Evolutionary conservation across 306 rosid species (phyloP).

Genomic region (Rosa multiflora): DNA sequence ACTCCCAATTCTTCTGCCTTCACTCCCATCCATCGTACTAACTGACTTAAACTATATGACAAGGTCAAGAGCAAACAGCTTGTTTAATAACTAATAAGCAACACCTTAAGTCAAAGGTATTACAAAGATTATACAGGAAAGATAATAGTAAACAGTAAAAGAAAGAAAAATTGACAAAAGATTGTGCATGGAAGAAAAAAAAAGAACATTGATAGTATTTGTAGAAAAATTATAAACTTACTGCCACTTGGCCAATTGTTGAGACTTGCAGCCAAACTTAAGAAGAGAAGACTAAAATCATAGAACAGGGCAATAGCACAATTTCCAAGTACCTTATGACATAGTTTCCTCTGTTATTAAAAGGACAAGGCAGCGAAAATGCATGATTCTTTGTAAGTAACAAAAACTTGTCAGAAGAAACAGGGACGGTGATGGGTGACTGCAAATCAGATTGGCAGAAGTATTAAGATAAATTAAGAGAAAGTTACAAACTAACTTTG

Average conservation of each 20-base stretch:
- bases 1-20: constrained; percentile 97
- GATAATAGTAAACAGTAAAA: constrained; percentile 2
- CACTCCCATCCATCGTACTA: constrained; percentile 90
- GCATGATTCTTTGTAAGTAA: constrained; percentile 79
- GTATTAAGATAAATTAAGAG: background rate
- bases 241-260: too few relatives aligned
- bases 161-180: background rate
- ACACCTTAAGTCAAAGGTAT: background rate
- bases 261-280: too few relatives aligned
- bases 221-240: too few relatives aligned
- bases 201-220: too few relatives aligned
- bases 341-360: constrained; percentile 75
- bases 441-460: constrained; percentile 36
- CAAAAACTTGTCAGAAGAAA: constrained; percentile 88
- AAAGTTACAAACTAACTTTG: background rate
- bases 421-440: constrained; percentile 83
- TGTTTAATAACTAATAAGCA: background rate
- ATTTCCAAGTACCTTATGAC: constrained; percentile 66
- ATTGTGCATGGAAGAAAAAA: background rate
- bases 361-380: constrained; percentile 76
- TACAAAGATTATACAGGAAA: constrained; percentile 16
- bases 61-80: constrained; percentile 30
- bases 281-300: too few relatives aligned
- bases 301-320: background rate
- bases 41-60: constrained; percentile 79